phyloP scores from a whole-genome alignment of 2,329 filamentous ascomycete genomes.

The Fusarium agapanthi region DNA sequence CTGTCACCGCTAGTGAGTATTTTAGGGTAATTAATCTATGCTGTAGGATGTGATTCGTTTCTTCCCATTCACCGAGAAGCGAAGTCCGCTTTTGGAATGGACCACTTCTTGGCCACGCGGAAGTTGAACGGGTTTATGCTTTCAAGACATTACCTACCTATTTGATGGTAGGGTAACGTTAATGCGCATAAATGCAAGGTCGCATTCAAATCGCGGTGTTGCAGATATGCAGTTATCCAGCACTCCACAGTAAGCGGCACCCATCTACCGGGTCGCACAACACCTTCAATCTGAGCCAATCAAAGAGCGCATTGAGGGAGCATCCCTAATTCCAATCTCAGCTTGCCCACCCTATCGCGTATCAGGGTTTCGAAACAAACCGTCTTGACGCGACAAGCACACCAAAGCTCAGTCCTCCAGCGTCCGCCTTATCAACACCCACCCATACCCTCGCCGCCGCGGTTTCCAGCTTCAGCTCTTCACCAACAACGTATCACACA shows the following conservation, averaged over 20 bases:
- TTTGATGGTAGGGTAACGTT: not conserved
- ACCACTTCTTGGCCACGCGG: not conserved
- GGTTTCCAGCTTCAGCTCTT: constrained; percentile 3
- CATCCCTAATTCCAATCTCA: constrained; percentile 25
- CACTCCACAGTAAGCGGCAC: not conserved
- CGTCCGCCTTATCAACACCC: constrained; percentile 8
- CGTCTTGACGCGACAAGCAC: constrained; percentile 27
- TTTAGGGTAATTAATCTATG: not conserved
- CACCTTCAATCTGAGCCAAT: constrained; percentile 2
- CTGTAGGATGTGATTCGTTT: not conserved
- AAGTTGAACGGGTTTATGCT: not conserved
- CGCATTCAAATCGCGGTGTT: not conserved
- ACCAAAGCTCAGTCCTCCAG: constrained; percentile 5
- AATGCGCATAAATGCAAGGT: not conserved
- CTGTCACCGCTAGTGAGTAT: not conserved
- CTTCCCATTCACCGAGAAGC: not conserved
- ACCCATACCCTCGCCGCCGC: not conserved
- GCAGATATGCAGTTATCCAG: constrained; percentile 16
- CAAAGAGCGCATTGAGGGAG: constrained; percentile 14
- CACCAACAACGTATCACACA: not conserved
- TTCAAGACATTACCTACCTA: not conserved
- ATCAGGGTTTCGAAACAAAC: constrained; percentile 11
- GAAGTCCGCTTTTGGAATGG: not conserved
- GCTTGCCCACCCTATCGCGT: constrained; percentile 31
- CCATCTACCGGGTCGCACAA: constrained; percentile 13